Conservation (phyloP, 1,284 basidiomycete species). For the Cutaneotrichosporon dermatis region DNA sequence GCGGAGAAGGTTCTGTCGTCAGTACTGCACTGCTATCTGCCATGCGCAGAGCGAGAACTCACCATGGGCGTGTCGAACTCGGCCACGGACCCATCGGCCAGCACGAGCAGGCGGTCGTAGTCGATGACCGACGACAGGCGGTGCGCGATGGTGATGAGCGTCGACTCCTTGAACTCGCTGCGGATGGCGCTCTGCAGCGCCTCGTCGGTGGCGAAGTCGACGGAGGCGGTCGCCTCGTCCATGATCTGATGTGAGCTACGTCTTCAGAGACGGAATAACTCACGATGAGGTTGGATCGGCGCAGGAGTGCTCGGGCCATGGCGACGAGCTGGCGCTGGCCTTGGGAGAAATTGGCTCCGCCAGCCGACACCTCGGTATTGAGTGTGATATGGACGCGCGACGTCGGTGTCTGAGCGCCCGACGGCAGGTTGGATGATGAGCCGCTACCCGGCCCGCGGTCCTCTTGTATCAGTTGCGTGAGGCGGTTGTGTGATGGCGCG, state of each 20-base stretch:
- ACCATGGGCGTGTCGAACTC: conserved; percentile 76
- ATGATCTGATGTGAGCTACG: conserved; percentile 53
- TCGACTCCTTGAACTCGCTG: conserved; percentile 67
- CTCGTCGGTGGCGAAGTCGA: conserved; percentile 64
- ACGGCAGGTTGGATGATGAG: background rate
- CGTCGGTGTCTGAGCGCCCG: background rate
- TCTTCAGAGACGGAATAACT: conserved; percentile 14
- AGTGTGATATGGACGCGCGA: conserved; percentile 56
- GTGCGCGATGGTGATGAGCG: conserved; percentile 81
- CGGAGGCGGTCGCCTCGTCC: conserved; percentile 77
- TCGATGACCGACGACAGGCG: conserved; percentile 63
- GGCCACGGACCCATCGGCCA: conserved; percentile 69
- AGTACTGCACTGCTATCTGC: background rate
- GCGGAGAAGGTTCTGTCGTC: conserved; percentile 58
- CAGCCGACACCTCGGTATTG: conserved; percentile 68
- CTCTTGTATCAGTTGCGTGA: background rate
- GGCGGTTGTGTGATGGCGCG: background rate
- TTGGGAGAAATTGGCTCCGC: conserved; percentile 77
- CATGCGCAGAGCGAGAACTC: conserved; percentile 11
- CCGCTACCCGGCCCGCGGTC: background rate
- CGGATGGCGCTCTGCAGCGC: conserved; percentile 75
- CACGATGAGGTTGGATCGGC: conserved; percentile 65
- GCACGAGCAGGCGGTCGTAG: conserved; percentile 74
- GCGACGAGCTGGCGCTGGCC: conserved; percentile 79
- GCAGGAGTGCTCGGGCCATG: conserved; percentile 62